phyloP scores from a whole-genome alignment of 2,329 filamentous ascomycete genomes.

The Alternaria sp. region DNA sequence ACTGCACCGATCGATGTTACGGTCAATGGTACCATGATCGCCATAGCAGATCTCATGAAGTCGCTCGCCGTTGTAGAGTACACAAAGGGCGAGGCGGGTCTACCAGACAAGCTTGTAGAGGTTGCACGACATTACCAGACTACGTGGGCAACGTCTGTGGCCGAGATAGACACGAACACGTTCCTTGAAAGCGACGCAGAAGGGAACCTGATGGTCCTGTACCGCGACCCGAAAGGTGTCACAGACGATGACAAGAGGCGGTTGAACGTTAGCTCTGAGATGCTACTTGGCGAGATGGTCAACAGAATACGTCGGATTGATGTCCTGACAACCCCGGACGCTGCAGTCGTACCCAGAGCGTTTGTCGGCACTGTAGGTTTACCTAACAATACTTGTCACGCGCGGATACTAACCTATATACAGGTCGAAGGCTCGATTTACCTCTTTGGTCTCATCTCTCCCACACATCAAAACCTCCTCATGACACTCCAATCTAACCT shows the following conservation, averaged over 20 bases:
- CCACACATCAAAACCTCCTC: conserved; percentile 77
- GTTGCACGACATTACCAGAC: conserved; percentile 82
- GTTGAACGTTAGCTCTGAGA: conserved; percentile 78
- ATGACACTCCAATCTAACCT: conserved; percentile 81
- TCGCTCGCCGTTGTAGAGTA: conserved; percentile 83
- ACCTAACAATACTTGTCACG: not conserved
- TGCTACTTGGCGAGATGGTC: conserved; percentile 90
- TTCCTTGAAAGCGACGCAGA: conserved; percentile 88
- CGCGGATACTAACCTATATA: conserved; percentile 16
- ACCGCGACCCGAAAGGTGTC: conserved; percentile 74
- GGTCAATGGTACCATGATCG: conserved; percentile 77
- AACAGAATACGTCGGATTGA: conserved; percentile 83
- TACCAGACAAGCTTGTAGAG: conserved; percentile 73
- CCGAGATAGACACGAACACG: conserved; percentile 73
- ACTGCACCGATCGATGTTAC: conserved; percentile 85
- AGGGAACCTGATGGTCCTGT: conserved; percentile 85
- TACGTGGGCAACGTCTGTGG: conserved; percentile 81
- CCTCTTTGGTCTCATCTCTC: conserved; percentile 81
- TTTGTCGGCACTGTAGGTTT: conserved; percentile 84
- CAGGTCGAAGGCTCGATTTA: conserved; percentile 92
- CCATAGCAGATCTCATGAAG: conserved; percentile 93
- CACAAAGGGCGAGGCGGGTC: conserved; percentile 63
- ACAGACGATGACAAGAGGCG: conserved; percentile 75
- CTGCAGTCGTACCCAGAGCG: conserved; percentile 79
- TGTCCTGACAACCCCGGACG: conserved; percentile 69